phyloP scores from a whole-genome alignment of 257 asterid species.

The Leptodermis oblonga region DNA sequence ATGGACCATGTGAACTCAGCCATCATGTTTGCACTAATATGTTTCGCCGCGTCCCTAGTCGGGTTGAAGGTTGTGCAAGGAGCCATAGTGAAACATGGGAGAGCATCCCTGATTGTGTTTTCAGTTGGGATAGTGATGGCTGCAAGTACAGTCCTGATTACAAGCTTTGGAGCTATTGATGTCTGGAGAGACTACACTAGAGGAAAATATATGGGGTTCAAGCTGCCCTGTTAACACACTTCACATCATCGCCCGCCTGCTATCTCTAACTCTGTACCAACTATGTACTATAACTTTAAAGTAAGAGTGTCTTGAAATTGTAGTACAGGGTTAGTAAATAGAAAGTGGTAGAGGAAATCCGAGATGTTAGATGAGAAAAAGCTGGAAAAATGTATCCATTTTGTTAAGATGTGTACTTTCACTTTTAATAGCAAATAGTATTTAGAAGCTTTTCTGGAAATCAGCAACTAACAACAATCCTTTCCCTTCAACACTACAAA shows the following conservation, averaged over 20 bases:
- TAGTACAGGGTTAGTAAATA: no score
- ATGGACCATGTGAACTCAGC: conserved; percentile 58
- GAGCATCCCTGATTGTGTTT: conserved; percentile 82
- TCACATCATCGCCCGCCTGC: no score
- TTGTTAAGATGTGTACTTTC: neutral
- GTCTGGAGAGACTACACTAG: conserved; percentile 59
- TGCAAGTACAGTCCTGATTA: conserved; percentile 68
- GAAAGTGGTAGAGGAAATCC: no score
- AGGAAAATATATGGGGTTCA: conserved; percentile 84
- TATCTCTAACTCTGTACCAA: no score
- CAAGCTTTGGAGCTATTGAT: conserved; percentile 62
- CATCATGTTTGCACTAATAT: conserved; percentile 44
- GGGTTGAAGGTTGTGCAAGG: conserved; percentile 63
- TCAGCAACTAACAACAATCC: neutral
- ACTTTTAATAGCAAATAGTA: no score
- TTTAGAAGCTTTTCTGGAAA: neutral
- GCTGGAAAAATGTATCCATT: neutral
- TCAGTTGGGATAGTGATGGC: conserved; percentile 81
- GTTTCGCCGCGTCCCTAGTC: conserved; percentile 52
- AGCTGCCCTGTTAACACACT: conserved; percentile 63
- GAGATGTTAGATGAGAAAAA: no score
- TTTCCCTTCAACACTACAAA: neutral
- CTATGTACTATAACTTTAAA: no score
- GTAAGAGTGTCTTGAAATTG: no score
- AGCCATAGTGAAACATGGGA: conserved; percentile 61